Evolutionary conservation across 306 rosid species (phyloP).

Genomic region (Hippophae tibetana): DNA sequence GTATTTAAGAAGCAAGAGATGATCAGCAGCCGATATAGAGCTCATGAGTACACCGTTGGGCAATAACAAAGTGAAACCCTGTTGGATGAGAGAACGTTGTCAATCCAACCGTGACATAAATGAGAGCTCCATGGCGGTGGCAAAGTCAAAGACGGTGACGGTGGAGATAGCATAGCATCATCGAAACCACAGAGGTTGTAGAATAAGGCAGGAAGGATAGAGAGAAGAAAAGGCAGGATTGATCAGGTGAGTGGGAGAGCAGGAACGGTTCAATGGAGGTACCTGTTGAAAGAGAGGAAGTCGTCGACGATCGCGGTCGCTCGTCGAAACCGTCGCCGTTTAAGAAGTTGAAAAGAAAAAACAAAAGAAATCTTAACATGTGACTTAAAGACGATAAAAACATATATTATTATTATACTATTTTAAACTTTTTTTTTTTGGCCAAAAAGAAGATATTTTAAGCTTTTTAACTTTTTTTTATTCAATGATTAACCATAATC

Average conservation of each 20-base stretch:
- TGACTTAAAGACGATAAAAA: too few relatives aligned
- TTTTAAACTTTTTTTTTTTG: too few relatives aligned
- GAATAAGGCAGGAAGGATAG: slow-evolving; percentile 68
- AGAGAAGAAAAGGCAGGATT: slow-evolving; percentile 87
- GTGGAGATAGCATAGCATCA: slow-evolving; percentile 20
- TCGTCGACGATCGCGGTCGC: too few relatives aligned
- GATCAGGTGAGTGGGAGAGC: slow-evolving; percentile 64
- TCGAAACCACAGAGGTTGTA: slow-evolving; percentile 76
- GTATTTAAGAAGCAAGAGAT: slow-evolving; percentile 59
- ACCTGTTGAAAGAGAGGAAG: too few relatives aligned
- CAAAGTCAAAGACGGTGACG: slow-evolving; percentile 9
- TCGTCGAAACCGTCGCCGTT: too few relatives aligned
- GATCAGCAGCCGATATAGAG: slow-evolving; percentile 56
- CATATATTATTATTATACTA: too few relatives aligned
- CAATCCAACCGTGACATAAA: slow-evolving; percentile 63
- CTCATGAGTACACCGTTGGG: slow-evolving; percentile 50
- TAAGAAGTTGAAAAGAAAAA: too few relatives aligned
- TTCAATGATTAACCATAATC: too few relatives aligned
- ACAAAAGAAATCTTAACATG: too few relatives aligned
- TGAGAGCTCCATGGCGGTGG: slow-evolving; percentile 10
- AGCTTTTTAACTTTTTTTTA: too few relatives aligned
- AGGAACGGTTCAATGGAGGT: slow-evolving; percentile 60
- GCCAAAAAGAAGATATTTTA: too few relatives aligned
- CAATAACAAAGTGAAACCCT: slow-evolving; percentile 50
- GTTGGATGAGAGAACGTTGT: slow-evolving; percentile 33